Base-by-base conservation (phyloP, 768 basidiomycete species). In the Boletus sp. region DNA sequence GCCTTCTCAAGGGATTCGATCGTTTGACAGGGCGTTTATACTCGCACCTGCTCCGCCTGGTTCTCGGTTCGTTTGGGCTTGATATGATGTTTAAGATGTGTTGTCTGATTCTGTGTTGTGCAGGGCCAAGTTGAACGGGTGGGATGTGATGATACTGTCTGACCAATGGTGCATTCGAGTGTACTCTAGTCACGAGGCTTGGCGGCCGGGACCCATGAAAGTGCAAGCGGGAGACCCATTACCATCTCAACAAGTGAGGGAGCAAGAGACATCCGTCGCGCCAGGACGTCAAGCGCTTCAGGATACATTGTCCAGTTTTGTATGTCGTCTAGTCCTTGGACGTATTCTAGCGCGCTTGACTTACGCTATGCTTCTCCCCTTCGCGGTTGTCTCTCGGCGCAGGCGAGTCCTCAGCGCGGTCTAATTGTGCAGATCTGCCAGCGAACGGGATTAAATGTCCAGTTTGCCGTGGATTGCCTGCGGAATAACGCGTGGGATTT, bases 21-120 rank as follows among this genome's bases (percentile, higher is more conserved):
- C 94, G 21, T 99, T 99, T 71, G 93, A 97, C 68, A 81, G 97
- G 53, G 86, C 91, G 0, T 95, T 98, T 66, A 80, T 98, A 51
- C 76, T 99, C 25, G 84, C 85, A 5, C 88, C 89, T 37, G 87
- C 94, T 3, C 72, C 84, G 25, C 84, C 87, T 48, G 89, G 86
- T 27, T 94, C 95, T 62, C 76, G 85, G 94, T 96, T 71, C 59
- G 93, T 80, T 42, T 27, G 17, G 19, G 5, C 23, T 53, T 45
- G 46, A 21, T 37, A 17, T 54, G 33, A 33, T 33, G 13, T 32
- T 52, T 21, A 15, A 50, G 42, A 29, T 35, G 19, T 41, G 56
- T 59, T 15, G 52, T 50, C 32, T 47, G 35, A 32, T 47, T 39
- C 25, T 54, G 56, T 61, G 19, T 64, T 51, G 56, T 32, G 38